These are phyloP conservation scores for Eimeria necatrix DNA, from an alignment of 169 alveolate genomes.

Conservation along the genomic window DNA sequence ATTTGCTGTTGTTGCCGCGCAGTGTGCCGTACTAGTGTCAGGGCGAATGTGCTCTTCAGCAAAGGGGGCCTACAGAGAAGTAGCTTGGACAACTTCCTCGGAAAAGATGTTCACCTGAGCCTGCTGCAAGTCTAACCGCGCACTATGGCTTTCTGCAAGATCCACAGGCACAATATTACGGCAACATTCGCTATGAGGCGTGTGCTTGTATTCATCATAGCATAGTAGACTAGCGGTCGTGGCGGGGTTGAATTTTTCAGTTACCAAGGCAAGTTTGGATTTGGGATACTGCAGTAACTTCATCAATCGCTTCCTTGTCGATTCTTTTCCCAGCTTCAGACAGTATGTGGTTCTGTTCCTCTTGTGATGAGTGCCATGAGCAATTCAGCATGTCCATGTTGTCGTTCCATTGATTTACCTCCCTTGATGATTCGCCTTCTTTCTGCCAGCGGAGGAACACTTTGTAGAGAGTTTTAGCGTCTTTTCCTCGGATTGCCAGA, in stretches of 20 bases:
- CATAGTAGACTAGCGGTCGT: not conserved
- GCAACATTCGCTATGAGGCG: not conserved
- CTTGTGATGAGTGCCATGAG: conserved; percentile 69
- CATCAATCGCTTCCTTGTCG: not conserved
- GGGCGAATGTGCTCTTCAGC: not conserved
- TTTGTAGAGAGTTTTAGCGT: conserved; percentile 9
- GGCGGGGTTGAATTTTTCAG: not conserved
- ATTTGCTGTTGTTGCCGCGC: too few species aligned
- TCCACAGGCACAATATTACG: conserved; percentile 3
- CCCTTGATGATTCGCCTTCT: conserved; percentile 27
- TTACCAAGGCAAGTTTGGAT: conserved; percentile 45
- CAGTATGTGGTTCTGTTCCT: conserved; percentile 46
- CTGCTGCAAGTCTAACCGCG: conserved; percentile 4
- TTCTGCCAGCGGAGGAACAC: conserved; percentile 10
- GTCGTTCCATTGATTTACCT: conserved; percentile 15
- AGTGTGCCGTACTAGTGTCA: too few species aligned
- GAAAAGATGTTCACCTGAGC: not conserved
- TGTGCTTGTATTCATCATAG: not conserved
- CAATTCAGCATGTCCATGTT: conserved; percentile 22
- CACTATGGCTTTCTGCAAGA: not conserved
- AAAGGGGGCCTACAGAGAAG: conserved; percentile 3
- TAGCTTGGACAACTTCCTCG: not conserved
- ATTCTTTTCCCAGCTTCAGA: conserved; percentile 17
- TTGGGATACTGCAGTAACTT: not conserved
- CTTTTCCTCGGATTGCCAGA: conserved; percentile 31